These are phyloP conservation scores for Xylaria sp. DNA, from an alignment of 2,329 filamentous ascomycete genomes.

Conservation along the genomic window DNA sequence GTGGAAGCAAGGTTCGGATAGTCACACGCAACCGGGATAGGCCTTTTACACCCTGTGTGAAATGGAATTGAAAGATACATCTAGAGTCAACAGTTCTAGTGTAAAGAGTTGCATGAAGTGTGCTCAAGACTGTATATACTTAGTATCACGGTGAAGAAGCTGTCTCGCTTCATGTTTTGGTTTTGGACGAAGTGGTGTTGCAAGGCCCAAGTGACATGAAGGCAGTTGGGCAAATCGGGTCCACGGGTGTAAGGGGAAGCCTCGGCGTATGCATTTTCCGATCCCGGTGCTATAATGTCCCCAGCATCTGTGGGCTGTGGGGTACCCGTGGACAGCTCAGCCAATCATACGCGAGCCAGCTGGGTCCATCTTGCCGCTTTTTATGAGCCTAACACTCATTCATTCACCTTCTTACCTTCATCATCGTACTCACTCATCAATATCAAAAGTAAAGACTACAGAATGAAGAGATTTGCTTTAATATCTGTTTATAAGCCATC, in stretches of 20 bases:
- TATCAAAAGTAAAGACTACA: conserved; percentile 10
- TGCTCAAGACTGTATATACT: not conserved
- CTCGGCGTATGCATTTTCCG: conserved; percentile 30
- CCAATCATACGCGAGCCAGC: not conserved
- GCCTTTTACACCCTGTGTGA: not conserved
- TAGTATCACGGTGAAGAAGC: not conserved
- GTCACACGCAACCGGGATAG: not conserved
- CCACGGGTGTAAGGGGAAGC: not conserved
- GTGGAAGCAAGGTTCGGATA: not conserved
- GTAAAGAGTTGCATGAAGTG: not conserved
- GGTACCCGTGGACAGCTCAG: not conserved
- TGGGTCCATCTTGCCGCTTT: not conserved
- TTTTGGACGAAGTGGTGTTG: not conserved
- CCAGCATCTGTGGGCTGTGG: not conserved
- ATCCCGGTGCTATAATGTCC: not conserved
- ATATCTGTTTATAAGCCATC: not conserved
- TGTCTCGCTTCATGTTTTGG: not conserved
- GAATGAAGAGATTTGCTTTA: not conserved
- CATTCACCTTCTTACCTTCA: conserved; percentile 1
- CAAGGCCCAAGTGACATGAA: not conserved
- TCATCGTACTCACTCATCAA: conserved; percentile 19
- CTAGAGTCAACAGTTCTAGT: not conserved
- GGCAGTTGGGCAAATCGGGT: not conserved
- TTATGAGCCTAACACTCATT: conserved; percentile 14
- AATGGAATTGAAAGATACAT: not conserved